Conservation (phyloP, 139 green algal species). For the Diplosphaera chodatii region DNA sequence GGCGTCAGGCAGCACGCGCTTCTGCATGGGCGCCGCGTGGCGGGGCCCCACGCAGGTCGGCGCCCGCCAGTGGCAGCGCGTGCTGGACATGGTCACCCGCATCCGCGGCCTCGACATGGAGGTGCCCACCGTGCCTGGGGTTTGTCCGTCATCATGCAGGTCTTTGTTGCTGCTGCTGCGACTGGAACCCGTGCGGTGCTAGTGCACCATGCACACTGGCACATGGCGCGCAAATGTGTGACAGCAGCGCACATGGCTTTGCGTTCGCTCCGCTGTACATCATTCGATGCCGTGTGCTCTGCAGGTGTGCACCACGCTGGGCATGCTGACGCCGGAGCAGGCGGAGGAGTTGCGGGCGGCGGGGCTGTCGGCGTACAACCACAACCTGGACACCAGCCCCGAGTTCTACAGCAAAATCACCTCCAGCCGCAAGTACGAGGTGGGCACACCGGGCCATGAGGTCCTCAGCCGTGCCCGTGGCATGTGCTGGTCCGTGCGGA, state of each 20-base stretch:
- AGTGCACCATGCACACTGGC: too few relatives aligned
- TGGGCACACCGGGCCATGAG: not conserved
- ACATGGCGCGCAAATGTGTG: too few relatives aligned
- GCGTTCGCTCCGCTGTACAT: too few relatives aligned
- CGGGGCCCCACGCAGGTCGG: conserved; percentile 85
- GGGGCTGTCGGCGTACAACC: conserved; percentile 98
- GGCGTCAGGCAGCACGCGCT: conserved; percentile 90
- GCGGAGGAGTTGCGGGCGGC: conserved; percentile 79
- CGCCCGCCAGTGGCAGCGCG: conserved; percentile 74
- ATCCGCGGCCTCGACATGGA: conserved; percentile 70
- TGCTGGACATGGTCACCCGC: conserved; percentile 84
- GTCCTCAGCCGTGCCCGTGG: too few relatives aligned
- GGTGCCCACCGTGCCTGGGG: conserved; percentile 1
- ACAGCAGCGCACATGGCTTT: not conserved
- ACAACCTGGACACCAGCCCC: conserved; percentile 97
- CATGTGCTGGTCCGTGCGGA: too few relatives aligned
- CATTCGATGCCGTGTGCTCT: conserved; percentile 44
- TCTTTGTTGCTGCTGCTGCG: too few relatives aligned
- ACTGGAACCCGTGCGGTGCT: too few relatives aligned
- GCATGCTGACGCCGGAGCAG: conserved; percentile 71
- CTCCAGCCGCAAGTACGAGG: conserved; percentile 85
- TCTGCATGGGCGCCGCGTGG: conserved; percentile 99
- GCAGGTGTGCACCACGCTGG: conserved; percentile 87
- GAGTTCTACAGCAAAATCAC: conserved; percentile 95
- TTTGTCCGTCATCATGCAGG: too few relatives aligned